A percentile compares a stretch with the other conserved stretches of the same genome.
These are phyloP conservation scores for Fusarium pseudograminearum DNA, from an alignment of 2,329 filamentous ascomycete species.

Conservation along the genomic window DNA sequence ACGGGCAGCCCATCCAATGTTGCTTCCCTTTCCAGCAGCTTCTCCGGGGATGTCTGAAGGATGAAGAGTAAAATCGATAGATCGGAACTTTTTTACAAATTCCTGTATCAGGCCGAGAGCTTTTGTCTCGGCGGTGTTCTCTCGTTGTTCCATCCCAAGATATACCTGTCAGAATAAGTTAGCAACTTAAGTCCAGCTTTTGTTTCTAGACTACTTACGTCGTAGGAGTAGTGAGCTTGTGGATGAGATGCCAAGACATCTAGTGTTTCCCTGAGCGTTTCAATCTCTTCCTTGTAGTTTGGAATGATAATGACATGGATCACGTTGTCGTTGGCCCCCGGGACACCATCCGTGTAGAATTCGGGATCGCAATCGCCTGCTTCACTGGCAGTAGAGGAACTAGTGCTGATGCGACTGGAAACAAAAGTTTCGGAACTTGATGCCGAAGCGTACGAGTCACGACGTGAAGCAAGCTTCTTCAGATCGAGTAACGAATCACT, in stretches of 20 bases:
- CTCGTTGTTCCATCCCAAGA: slow-evolving; percentile 78
- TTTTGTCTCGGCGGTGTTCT: slow-evolving; percentile 70
- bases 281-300: slow-evolving; percentile 79
- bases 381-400: slow-evolving; percentile 63
- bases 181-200: not conserved
- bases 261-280: slow-evolving; percentile 75
- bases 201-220: slow-evolving; percentile 65
- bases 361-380: slow-evolving; percentile 64
- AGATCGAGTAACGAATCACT: slow-evolving; percentile 60
- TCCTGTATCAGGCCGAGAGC: slow-evolving; percentile 71
- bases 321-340: slow-evolving; percentile 58
- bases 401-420: slow-evolving; percentile 57
- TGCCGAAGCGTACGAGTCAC: slow-evolving; percentile 65
- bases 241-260: slow-evolving; percentile 76
- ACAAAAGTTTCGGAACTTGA: slow-evolving; percentile 68
- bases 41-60: slow-evolving; percentile 74
- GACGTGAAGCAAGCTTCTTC: slow-evolving; percentile 62
- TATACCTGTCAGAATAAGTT: slow-evolving; percentile 65
- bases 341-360: slow-evolving; percentile 59
- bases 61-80: slow-evolving; percentile 75
- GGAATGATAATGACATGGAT: slow-evolving; percentile 77
- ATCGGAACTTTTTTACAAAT: slow-evolving; percentile 73
- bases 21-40: slow-evolving; percentile 80
- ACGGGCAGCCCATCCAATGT: slow-evolving; percentile 76
- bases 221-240: slow-evolving; percentile 72